These are phyloP conservation scores for Saturnispora gosingensis DNA, from an alignment of 805 yeast genomes.

Conservation along the genomic window DNA sequence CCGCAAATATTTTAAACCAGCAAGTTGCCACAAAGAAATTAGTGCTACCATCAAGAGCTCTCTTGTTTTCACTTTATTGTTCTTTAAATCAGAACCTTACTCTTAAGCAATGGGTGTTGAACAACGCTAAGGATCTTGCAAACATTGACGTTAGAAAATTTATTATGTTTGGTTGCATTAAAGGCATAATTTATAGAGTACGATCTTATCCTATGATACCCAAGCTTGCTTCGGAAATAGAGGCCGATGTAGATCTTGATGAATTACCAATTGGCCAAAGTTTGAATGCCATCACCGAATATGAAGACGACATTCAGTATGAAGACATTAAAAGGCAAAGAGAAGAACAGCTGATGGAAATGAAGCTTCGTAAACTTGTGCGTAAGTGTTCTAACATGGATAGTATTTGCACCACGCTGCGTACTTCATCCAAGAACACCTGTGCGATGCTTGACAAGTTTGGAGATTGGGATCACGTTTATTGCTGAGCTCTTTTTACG, in stretches of 20 bases:
- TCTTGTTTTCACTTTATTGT: constrained; percentile 63
- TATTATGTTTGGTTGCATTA: constrained; percentile 74
- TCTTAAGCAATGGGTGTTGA: constrained; percentile 72
- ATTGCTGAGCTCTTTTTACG: constrained; percentile 2
- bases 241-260: background rate
- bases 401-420: background rate
- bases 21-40: constrained; percentile 9
- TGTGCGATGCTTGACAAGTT: background rate
- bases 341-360: background rate
- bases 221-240: constrained; percentile 1
- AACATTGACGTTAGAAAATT: constrained; percentile 79
- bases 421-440: background rate
- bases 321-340: background rate
- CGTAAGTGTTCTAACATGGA: constrained; percentile 1
- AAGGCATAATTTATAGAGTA: constrained; percentile 75
- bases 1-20: background rate
- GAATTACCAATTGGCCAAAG: background rate
- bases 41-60: constrained; percentile 51
- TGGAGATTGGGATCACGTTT: constrained; percentile 4
- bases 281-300: background rate
- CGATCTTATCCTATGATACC: constrained; percentile 56
- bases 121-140: constrained; percentile 46
- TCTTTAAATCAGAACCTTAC: constrained; percentile 71
- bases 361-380: background rate
- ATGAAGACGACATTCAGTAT: background rate